Base-by-base conservation (phyloP, 148 eudicot species). In the Silene uniflora region DNA sequence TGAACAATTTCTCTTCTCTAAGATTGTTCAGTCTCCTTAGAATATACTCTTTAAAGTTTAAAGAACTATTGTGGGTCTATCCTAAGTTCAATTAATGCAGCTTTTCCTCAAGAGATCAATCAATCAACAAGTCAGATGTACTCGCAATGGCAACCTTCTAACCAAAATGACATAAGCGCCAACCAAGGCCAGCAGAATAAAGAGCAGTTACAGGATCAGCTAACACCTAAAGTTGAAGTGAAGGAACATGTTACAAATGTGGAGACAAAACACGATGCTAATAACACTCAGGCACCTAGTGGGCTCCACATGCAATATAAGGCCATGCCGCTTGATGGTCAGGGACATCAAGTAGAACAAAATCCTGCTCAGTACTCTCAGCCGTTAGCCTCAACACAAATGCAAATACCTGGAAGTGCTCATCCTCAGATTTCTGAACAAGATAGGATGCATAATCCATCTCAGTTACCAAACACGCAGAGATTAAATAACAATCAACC, bases 91-190 rank as follows among this genome's bases (percentile, higher is more conserved):
- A n/a, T n/a, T n/a, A n/a, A n/a, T 79, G 87, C 89, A 79, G 82
- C 87, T 52, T 76, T 87, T 63, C 81, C 88, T 80, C 96, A 93
- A 80, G 90, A 87, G 72, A 81, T 83, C 88, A 86, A 77, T 68
- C 86, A 87, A 77, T 76, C 84, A 67, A 77, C 92, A 35, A 76
- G 83, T 82, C 89, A 88, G 72, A 83, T 87, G 74, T 84, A 78
- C 79, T 72, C 88, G 17, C 91, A 84, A 24, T 92, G 97, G 93
- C 92, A 89, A 69, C 76, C 82, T 69, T 79, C 96, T 62, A 80
- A 68, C 73, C 89, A 86, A 66, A 85, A 86, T 61, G 87, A 81
- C 77, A 85, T 72, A 66, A 75, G 75, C 52, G 78, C 73, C 66
- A 73, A 73, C 78, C 89, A 82, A 61, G 78, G 76, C 73, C 84